A percentile compares a stretch with the other conserved stretches of the same genome.
These are phyloP conservation scores for Ustilago xerochloae DNA, from an alignment of 1,284 basidiomycete species.

Conservation along the genomic window DNA sequence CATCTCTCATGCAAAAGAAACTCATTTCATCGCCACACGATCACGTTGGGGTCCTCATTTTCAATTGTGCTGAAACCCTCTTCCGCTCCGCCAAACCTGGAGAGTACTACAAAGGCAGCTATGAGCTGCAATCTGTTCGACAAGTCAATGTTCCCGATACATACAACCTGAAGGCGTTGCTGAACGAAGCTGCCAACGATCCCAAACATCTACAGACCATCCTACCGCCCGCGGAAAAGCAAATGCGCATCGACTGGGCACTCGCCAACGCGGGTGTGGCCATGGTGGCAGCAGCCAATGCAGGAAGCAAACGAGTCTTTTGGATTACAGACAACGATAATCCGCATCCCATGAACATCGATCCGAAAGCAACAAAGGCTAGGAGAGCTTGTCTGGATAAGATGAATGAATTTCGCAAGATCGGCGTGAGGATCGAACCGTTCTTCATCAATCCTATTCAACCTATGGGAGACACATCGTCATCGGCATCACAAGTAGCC, in stretches of 20 bases:
- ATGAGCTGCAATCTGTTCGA: slow-evolving; percentile 79
- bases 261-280: slow-evolving; percentile 70
- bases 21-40: slow-evolving; percentile 87
- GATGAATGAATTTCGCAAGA: slow-evolving; percentile 77
- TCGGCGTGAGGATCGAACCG: slow-evolving; percentile 85
- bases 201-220: slow-evolving; percentile 51
- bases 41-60: slow-evolving; percentile 86
- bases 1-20: slow-evolving; percentile 87
- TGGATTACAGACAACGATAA: slow-evolving; percentile 90
- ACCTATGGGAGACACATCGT: slow-evolving; percentile 68
- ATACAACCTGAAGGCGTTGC: slow-evolving; percentile 68
- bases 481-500: slow-evolving; percentile 7
- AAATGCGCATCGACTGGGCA: slow-evolving; percentile 75
- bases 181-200: slow-evolving; percentile 72
- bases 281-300: slow-evolving; percentile 78
- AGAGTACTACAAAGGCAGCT: slow-evolving; percentile 76
- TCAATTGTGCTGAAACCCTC: slow-evolving; percentile 79
- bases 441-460: slow-evolving; percentile 86
- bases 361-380: slow-evolving; percentile 70
- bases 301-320: slow-evolving; percentile 88
- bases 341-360: slow-evolving; percentile 68
- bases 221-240: slow-evolving; percentile 69
- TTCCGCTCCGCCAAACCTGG: slow-evolving; percentile 66
- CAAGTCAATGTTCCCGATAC: slow-evolving; percentile 79
- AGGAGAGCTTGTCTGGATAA: slow-evolving; percentile 45